Evolutionary conservation across 768 basidiomycete genomes (phyloP).

Genomic region (Xerocomus brunneocitrinus): DNA sequence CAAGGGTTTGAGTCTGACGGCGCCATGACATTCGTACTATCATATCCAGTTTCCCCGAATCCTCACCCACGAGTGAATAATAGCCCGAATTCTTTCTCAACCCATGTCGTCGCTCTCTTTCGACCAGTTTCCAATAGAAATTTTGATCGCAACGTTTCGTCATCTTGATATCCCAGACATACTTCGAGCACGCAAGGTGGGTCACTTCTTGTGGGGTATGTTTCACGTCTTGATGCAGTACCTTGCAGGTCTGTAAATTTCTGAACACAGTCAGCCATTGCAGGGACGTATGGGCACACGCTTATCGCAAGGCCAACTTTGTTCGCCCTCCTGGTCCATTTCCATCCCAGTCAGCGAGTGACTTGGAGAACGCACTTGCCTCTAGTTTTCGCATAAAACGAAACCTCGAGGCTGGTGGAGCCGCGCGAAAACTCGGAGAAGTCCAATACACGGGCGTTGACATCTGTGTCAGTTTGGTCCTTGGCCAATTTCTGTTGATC

Average conservation of each 20-base stretch:
- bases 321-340: conserved; percentile 18
- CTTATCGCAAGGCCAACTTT: conserved; percentile 12
- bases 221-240: background rate
- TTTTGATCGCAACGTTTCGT: conserved; percentile 6
- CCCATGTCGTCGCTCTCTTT: background rate
- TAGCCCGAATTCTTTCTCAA: no score
- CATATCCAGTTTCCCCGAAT: no score
- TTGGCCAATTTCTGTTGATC: conserved; percentile 15
- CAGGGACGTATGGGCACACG: conserved; percentile 14
- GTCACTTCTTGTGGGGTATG: background rate
- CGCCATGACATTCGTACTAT: no score
- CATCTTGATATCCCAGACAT: conserved; percentile 18
- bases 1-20: no score
- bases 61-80: no score
- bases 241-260: background rate
- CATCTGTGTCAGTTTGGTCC: conserved; percentile 1
- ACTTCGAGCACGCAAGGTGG: conserved; percentile 13
- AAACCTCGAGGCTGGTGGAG: background rate
- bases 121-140: conserved; percentile 12
- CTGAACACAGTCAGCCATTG: background rate
- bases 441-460: conserved; percentile 7
- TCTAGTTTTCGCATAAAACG: conserved; percentile 5
- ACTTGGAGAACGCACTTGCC: conserved; percentile 13
- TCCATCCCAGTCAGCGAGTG: conserved; percentile 7
- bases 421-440: background rate